Base-by-base conservation (phyloP, 2,329 filamentous ascomycete species). In the Fusarium tjaetaba region DNA sequence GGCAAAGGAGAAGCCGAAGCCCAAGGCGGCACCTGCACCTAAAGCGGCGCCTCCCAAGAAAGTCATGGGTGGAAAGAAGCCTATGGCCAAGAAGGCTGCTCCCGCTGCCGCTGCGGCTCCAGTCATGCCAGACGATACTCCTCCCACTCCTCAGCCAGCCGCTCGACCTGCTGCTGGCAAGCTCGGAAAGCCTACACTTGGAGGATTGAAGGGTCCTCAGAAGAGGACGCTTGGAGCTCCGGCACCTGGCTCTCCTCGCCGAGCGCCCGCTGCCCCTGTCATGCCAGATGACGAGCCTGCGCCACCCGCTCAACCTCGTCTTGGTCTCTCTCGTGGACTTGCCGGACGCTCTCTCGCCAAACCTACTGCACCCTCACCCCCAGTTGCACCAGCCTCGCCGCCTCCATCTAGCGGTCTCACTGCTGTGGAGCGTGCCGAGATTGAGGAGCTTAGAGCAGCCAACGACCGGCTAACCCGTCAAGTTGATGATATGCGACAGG, bases 291-390 rank as follows among this genome's bases (percentile, higher is more conserved):
- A 92, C 34, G 88, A 90, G 56, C 86, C 88, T 18, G 85, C 89
- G 10, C 86, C 89, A n/a, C 87, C 89, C 5, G 85, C 88, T 4
- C 87, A 88, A 61, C 88, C 90, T 10, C 92, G 92, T 55, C 84
- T 91, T 30, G 92, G 91, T 1, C 84, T 93, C 34, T 91, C 90
- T n/a, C 88, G 93, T 42, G 95, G 96, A 32, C 90, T 98, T 43
- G 94, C 96, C 20, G 93, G 93, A 13, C 91, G 96, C 28, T 95
- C 96, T 2, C 88, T 99, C 18, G 91, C 93, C 20, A 97, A 96
- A 80, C 93, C 94, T 43, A 81, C 86, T 22, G 81, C 86, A 13
- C 85, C 88, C 20, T 83, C 88, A 5, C 82, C 88, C 4, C 82
- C 86, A 28, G 82, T 86, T 16, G 84, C 85, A 11, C 85, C 88